A percentile compares a stretch with the other conserved stretches of the same genome.
Conservation (phyloP, 176 grass and related monocot species). For the Oryza coarctata region DNA sequence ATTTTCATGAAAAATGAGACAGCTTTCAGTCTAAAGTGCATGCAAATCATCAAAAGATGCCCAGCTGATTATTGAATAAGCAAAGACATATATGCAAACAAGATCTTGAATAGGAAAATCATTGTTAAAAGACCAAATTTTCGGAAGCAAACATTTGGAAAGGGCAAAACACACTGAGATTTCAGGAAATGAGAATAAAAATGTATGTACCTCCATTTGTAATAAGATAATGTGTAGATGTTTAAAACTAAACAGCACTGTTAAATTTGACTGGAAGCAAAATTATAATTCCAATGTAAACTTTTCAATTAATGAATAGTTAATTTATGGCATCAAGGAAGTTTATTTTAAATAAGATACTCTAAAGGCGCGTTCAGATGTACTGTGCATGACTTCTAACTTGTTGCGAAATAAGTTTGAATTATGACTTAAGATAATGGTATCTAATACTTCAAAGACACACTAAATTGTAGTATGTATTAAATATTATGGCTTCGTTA, state of each 20-base stretch:
- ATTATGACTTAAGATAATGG: not conserved
- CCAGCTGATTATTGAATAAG: not conserved
- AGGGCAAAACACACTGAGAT: not conserved
- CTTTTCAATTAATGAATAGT: slow-evolving; percentile 1
- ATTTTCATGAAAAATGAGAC: not conserved
- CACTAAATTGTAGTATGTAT: not conserved
- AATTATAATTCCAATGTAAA: not conserved
- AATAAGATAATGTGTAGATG: not conserved
- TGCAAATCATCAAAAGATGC: not conserved
- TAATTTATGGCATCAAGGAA: not conserved
- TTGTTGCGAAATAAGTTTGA: not conserved
- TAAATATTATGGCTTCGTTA: slow-evolving; percentile 8
- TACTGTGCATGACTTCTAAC: not conserved
- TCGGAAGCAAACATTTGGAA: not conserved
- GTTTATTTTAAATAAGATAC: slow-evolving; percentile 10
- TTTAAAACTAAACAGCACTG: not conserved
- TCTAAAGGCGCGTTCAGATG: slow-evolving; percentile 9
- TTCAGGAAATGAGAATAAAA: not conserved
- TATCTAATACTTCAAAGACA: not conserved
- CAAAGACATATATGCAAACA: not conserved
- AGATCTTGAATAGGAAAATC: not conserved
- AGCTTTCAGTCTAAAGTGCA: not conserved
- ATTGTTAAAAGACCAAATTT: not conserved
- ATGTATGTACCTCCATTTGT: not conserved
- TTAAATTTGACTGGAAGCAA: not conserved